Evolutionary conservation across 192 early-diverging fungal species (phyloP).

Genomic region (Coemansia asiatica): DNA sequence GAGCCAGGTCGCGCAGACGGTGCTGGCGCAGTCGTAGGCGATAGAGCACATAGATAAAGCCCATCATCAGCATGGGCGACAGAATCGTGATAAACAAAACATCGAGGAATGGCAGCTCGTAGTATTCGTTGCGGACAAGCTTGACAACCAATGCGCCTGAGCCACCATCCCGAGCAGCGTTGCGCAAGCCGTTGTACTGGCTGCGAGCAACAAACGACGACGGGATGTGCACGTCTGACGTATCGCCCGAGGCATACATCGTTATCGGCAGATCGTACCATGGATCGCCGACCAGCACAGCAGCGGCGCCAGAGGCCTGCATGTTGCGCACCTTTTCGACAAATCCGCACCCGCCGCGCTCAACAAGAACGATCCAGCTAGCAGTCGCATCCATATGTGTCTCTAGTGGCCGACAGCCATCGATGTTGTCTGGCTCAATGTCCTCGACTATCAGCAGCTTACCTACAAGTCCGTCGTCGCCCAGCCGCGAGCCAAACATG

Average conservation of each 20-base stretch:
- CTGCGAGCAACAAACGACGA: slow-evolving; percentile 79
- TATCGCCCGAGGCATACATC: slow-evolving; percentile 78
- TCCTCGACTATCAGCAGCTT: slow-evolving; percentile 60
- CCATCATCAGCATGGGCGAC: slow-evolving; percentile 78
- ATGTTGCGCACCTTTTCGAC: slow-evolving; percentile 87
- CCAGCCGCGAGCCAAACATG: slow-evolving; percentile 80
- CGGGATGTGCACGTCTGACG: slow-evolving; percentile 83
- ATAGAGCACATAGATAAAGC: slow-evolving; percentile 73
- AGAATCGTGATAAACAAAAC: slow-evolving; percentile 79
- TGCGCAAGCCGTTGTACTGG: slow-evolving; percentile 64
- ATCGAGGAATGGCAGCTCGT: slow-evolving; percentile 71
- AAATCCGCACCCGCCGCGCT: slow-evolving; percentile 87
- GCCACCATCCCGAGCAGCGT: slow-evolving; percentile 21
- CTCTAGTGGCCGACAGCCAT: slow-evolving; percentile 62
- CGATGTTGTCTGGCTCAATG: slow-evolving; percentile 58
- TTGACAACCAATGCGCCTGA: slow-evolving; percentile 23
- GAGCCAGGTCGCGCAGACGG: slow-evolving; percentile 73
- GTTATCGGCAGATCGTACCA: slow-evolving; percentile 75
- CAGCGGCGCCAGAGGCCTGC: slow-evolving; percentile 80
- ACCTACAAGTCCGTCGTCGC: slow-evolving; percentile 71
- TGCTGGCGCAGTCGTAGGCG: slow-evolving; percentile 70
- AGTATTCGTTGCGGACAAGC: slow-evolving; percentile 55
- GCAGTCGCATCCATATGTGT: slow-evolving; percentile 34
- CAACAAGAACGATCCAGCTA: slow-evolving; percentile 82
- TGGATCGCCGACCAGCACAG: slow-evolving; percentile 86